Conservation (phyloP, 1,139 yeast species). For the Protomyces lactucae-debilis region DNA sequence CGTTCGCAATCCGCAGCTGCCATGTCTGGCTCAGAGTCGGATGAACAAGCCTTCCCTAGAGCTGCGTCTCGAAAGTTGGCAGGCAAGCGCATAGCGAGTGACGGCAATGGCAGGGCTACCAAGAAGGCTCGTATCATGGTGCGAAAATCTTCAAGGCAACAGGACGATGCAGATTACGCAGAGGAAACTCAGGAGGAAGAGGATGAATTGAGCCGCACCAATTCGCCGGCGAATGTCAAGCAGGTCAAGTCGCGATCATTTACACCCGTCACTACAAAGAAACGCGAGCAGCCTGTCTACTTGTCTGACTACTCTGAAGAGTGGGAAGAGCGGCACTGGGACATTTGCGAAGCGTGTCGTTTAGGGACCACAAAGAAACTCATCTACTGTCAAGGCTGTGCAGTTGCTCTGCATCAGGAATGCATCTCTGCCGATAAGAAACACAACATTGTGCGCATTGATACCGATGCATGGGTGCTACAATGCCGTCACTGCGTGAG, state of each 20-base stretch:
- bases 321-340: conserved; percentile 29
- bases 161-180: not conserved
- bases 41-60: not conserved
- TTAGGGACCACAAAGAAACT: conserved; percentile 4
- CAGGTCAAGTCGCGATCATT: not conserved
- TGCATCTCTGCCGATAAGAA: conserved; percentile 20
- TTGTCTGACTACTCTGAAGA: conserved; percentile 17
- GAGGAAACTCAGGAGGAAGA: not conserved
- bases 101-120: not conserved
- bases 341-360: conserved; percentile 29
- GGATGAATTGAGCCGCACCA: not conserved
- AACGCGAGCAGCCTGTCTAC: conserved; percentile 8
- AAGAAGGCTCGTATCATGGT: not conserved
- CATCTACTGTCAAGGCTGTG: conserved; percentile 33
- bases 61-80: not conserved
- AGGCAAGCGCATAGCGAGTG: not conserved
- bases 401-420: conserved; percentile 30
- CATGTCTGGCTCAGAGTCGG: not conserved
- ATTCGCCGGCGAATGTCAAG: not conserved
- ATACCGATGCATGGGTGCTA: conserved; percentile 21
- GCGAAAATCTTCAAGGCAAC: not conserved
- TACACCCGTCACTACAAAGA: not conserved
- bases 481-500: conserved; percentile 31
- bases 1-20: too few relatives aligned
- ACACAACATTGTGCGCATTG: conserved; percentile 21